These are phyloP conservation scores for Gilbertella persicaria DNA, from an alignment of 371 early-diverging fungal genomes.

Conservation along the genomic window DNA sequence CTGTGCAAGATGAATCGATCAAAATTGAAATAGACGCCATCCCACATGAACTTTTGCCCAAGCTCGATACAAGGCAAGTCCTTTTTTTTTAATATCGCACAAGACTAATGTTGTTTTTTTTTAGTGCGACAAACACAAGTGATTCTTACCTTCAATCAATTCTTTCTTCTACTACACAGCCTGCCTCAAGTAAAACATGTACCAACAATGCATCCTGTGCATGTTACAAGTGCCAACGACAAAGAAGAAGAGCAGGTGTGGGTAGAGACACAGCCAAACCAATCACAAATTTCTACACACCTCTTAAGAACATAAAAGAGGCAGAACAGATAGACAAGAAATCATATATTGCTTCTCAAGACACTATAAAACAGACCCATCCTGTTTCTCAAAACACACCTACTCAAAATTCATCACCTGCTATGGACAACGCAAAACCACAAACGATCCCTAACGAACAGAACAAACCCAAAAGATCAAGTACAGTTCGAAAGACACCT, in stretches of 20 bases:
- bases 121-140: conserved; percentile 9
- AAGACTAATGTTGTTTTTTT: conserved; percentile 7
- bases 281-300: neutral
- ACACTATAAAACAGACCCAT: neutral
- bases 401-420: conserved; percentile 6
- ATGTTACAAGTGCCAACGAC: conserved; percentile 51
- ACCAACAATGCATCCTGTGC: neutral
- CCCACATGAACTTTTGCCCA: conserved; percentile 14
- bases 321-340: conserved; percentile 8
- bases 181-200: conserved; percentile 21
- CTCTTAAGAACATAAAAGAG: conserved; percentile 4
- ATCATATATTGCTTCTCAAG: neutral
- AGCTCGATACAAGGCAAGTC: conserved; percentile 4
- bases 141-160: conserved; percentile 31
- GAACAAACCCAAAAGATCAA: conserved; percentile 18
- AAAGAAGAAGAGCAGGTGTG: conserved; percentile 37
- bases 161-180: conserved; percentile 8
- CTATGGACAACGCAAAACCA: conserved; percentile 3
- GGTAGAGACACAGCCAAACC: conserved; percentile 6
- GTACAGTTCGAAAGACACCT: conserved; percentile 39
- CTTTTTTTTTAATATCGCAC: conserved; percentile 1
- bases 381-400: conserved; percentile 5
- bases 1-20: conserved; percentile 32
- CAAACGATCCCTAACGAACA: too few relatives aligned
- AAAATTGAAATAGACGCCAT: conserved; percentile 39